Base-by-base conservation (phyloP, 768 basidiomycete species). In the Gautieria morchelliformis region DNA sequence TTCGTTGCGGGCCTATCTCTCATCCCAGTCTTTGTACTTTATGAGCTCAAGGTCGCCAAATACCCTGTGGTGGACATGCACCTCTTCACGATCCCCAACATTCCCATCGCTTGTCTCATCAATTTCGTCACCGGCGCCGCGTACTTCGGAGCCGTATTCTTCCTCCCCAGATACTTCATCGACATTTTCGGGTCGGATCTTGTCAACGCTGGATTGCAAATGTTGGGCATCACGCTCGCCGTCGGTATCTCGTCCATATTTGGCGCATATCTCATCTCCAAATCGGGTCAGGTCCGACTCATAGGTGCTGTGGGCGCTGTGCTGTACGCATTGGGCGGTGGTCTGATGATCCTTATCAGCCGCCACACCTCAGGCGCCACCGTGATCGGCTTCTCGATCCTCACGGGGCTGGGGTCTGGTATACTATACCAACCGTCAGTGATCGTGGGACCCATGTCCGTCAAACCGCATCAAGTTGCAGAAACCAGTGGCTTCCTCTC, bases 81-180 rank as follows among this genome's bases (percentile, higher is more conserved):
- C 56, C 57, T 71, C 15, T 72, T 71, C 61, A 60, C 33, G 27
- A 65, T 69, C 61, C 67, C 67, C 1, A 71, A 72, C 30, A 72
- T 71, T n/a, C 70, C 67, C 61, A 27, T 27, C 5, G 27, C 27
- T 27, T 27, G 27, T 27, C 27, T 27, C 5, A 27, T 27, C 27
- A 72, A 71, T 53, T 72, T 71, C 60, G 66, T 71, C 48, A 71
- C 70, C 0, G 70, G 71, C 45, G 71, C 71, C 14, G 70, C 70
- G 19, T 72, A 70, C 60, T 72, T 71, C 54, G 70, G 70, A 9
- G 63, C 64, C 14, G 70, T 72, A 57, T 71, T 72, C 59, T 71
- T 72, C 60, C 65, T 71, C 24, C 70, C 70, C n/a, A 70, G 69
- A 40, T 71, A 72, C 58, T 72, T 71, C 47, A 71, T 72, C 60